These are phyloP conservation scores for Canavalia ensiformis DNA, from an alignment of 306 rosid genomes.

Conservation along the genomic window DNA sequence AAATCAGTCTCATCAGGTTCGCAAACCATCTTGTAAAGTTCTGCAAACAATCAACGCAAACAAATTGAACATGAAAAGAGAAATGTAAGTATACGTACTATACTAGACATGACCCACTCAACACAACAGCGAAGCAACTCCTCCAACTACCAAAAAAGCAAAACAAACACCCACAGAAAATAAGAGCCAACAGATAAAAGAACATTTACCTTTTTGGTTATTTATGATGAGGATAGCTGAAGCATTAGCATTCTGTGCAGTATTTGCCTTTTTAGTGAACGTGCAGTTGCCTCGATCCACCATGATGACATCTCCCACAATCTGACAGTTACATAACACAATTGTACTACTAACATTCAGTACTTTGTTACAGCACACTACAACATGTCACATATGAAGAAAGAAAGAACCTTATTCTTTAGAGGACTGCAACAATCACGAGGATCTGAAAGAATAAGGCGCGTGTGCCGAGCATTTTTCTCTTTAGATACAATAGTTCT, in stretches of 20 bases:
- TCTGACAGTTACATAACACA: constrained; percentile 57
- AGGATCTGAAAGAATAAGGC: constrained; percentile 78
- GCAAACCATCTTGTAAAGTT: constrained; percentile 98
- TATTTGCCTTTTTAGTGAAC: constrained; percentile 84
- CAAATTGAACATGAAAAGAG: constrained; percentile 40
- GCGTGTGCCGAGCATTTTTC: constrained; percentile 83
- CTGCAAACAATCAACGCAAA: constrained; percentile 61
- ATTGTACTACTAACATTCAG: constrained; percentile 21
- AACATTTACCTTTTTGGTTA: constrained; percentile 70
- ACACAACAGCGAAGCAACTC: constrained; percentile 24
- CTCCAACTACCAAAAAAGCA: not conserved
- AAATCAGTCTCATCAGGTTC: constrained; percentile 82
- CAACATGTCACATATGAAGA: constrained; percentile 35
- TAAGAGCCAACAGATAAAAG: not conserved
- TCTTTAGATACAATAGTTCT: constrained; percentile 83
- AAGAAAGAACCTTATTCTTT: constrained; percentile 72
- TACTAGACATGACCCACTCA: constrained; percentile 26
- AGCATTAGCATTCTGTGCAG: constrained; percentile 91
- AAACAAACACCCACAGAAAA: no score
- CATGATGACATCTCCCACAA: constrained; percentile 87
- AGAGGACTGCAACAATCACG: constrained; percentile 79
- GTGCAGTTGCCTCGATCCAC: constrained; percentile 89
- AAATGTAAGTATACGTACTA: not conserved
- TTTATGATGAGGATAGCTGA: constrained; percentile 92
- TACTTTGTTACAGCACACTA: constrained; percentile 29